phyloP scores from a whole-genome alignment of 2,329 filamentous ascomycete genomes.

The Fulvia fulva region DNA sequence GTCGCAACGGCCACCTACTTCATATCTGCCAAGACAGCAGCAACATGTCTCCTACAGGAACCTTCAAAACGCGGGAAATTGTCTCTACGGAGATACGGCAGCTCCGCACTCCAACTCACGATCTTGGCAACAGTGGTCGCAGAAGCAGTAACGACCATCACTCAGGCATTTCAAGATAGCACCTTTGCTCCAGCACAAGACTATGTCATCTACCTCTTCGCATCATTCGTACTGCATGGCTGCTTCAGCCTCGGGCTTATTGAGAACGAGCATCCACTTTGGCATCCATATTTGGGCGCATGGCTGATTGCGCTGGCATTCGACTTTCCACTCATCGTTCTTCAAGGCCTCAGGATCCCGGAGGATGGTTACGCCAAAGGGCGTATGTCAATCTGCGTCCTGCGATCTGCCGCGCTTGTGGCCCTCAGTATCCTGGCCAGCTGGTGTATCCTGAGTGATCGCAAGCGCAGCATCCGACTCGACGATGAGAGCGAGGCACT shows the following conservation, averaged over 20 bases:
- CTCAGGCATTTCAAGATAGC: conserved; percentile 15
- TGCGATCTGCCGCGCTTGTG: conserved; percentile 16
- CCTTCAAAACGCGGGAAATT: conserved; percentile 16
- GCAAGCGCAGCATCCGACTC: conserved; percentile 11
- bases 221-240: conserved; percentile 19
- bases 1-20: conserved; percentile 26
- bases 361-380: conserved; percentile 12
- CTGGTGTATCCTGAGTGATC: conserved; percentile 17
- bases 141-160: conserved; percentile 17
- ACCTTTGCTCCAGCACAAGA: conserved; percentile 21
- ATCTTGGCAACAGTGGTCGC: conserved; percentile 20
- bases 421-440: conserved; percentile 11
- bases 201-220: conserved; percentile 23
- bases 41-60: conserved; percentile 28
- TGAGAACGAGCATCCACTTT: conserved; percentile 24
- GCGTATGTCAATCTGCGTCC: conserved; percentile 15
- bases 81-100: conserved; percentile 16
- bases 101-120: conserved; percentile 16
- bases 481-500: conserved; percentile 26
- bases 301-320: conserved; percentile 23
- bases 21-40: conserved; percentile 24
- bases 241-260: conserved; percentile 24
- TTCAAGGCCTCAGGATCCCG: conserved; percentile 12
- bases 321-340: conserved; percentile 24
- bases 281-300: conserved; percentile 29